phyloP scores from a whole-genome alignment of 2,329 filamentous ascomycete species.

The Colletotrichum camelliae region DNA sequence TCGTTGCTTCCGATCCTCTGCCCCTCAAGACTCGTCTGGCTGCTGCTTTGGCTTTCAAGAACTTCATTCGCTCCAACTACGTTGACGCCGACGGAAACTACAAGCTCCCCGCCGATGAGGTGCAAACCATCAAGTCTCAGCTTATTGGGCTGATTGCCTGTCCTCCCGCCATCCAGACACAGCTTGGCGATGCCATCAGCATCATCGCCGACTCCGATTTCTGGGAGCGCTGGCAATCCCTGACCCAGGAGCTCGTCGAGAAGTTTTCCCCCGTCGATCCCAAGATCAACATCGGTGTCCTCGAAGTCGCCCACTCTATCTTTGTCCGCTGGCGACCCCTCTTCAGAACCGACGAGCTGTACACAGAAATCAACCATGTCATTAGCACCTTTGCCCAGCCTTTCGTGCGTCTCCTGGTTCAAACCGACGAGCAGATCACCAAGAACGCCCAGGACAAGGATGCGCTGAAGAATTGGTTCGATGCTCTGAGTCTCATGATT shows the following conservation, averaged over 20 bases:
- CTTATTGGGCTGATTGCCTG: constrained; percentile 92
- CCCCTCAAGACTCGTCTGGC: constrained; percentile 83
- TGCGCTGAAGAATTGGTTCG: constrained; percentile 78
- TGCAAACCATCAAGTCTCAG: constrained; percentile 90
- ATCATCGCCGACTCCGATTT: constrained; percentile 98
- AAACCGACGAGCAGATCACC: constrained; percentile 74
- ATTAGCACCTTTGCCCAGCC: constrained; percentile 82
- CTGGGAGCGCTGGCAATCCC: constrained; percentile 94
- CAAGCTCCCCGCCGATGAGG: constrained; percentile 83
- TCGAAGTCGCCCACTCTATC: constrained; percentile 97
- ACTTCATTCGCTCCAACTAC: constrained; percentile 95
- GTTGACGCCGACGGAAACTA: constrained; percentile 94
- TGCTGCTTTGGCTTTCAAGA: constrained; percentile 95
- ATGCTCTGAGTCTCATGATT: constrained; percentile 84
- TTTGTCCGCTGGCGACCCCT: constrained; percentile 95
- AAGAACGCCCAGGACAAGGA: constrained; percentile 78
- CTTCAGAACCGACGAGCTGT: constrained; percentile 91
- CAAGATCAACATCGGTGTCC: constrained; percentile 87
- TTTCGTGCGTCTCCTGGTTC: constrained; percentile 80
- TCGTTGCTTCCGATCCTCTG: constrained; percentile 78
- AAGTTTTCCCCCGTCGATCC: constrained; percentile 83
- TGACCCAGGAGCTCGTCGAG: constrained; percentile 89
- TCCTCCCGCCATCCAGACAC: constrained; percentile 84
- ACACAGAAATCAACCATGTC: constrained; percentile 96
- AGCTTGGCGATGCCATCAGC: constrained; percentile 95